These are phyloP conservation scores for Austroboletus eburneus DNA, from an alignment of 768 basidiomycete genomes.

Conservation along the genomic window DNA sequence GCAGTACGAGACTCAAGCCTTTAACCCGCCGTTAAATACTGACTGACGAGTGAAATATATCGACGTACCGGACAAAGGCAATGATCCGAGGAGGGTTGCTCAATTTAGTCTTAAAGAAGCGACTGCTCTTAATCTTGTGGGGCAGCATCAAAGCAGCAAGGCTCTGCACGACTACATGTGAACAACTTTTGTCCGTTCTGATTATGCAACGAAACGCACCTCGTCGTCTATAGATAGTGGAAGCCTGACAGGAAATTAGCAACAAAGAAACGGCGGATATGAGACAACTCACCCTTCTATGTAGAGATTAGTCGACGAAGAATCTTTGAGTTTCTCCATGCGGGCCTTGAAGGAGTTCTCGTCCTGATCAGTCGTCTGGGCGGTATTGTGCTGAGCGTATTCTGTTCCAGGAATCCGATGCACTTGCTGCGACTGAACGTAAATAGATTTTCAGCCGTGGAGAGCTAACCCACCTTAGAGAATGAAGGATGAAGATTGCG, in stretches of 20 bases:
- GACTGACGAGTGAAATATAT: neutral
- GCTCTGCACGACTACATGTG: conserved; percentile 36
- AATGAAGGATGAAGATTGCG: conserved; percentile 83
- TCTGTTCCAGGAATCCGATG: conserved; percentile 80
- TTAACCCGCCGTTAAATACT: neutral
- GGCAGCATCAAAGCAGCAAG: conserved; percentile 65
- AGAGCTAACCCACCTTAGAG: conserved; percentile 56
- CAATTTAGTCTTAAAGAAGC: conserved; percentile 76
- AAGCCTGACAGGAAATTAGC: conserved; percentile 37
- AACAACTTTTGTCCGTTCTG: neutral
- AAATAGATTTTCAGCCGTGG: neutral
- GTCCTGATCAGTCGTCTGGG: conserved; percentile 27
- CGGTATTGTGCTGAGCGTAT: conserved; percentile 41
- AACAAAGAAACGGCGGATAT: neutral
- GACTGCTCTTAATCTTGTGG: conserved; percentile 66
- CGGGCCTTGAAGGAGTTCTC: conserved; percentile 61
- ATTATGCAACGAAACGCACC: conserved; percentile 28
- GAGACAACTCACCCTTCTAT: conserved; percentile 57
- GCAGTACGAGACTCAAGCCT: conserved; percentile 70
- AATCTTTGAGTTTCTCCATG: conserved; percentile 73
- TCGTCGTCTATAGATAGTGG: conserved; percentile 67
- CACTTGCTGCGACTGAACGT: conserved; percentile 41
- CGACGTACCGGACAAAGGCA: conserved; percentile 69
- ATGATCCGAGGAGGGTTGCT: conserved; percentile 77
- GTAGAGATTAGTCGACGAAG: conserved; percentile 70